Percentiles rank a stretch among this genome's conserved stretches.
These are phyloP conservation scores for Botrytis deweyae DNA, from an alignment of 2,329 filamentous ascomycete species.

Conservation along the genomic window DNA sequence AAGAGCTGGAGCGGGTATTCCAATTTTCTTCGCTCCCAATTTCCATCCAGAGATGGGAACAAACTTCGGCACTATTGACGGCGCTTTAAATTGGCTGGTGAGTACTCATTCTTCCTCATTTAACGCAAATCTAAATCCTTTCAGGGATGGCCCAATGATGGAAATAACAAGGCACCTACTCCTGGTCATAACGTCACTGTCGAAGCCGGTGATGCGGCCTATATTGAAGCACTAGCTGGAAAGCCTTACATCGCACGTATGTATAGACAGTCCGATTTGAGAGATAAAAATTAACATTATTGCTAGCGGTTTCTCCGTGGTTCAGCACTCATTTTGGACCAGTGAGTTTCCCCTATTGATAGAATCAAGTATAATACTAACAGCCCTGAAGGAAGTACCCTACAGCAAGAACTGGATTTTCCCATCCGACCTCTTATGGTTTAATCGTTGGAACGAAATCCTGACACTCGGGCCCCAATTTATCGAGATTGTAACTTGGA, in stretches of 20 bases:
- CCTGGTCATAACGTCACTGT: conserved; percentile 29
- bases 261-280: neutral
- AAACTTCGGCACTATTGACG: conserved; percentile 27
- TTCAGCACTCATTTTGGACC: conserved; percentile 41
- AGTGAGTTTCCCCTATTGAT: conserved; percentile 43
- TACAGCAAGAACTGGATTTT: conserved; percentile 47
- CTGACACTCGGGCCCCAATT: conserved; percentile 44
- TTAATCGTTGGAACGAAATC: conserved; percentile 45
- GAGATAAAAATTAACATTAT: neutral
- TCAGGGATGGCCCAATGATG: conserved; percentile 32
- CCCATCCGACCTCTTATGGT: conserved; percentile 43
- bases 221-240: conserved; percentile 26
- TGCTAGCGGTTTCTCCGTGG: conserved; percentile 40
- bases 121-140: no score
- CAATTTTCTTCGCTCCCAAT: conserved; percentile 32
- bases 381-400: conserved; percentile 26
- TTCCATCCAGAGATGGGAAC: conserved; percentile 29
- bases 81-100: conserved; percentile 32
- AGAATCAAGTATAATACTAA: conserved; percentile 41
- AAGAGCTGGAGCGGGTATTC: conserved; percentile 36
- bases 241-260: conserved; percentile 33
- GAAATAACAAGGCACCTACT: conserved; percentile 32
- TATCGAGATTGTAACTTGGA: conserved; percentile 48
- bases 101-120: neutral
- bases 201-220: conserved; percentile 27